Conservation (phyloP, 2,329 filamentous ascomycete species). For the Tolypocladium album region DNA sequence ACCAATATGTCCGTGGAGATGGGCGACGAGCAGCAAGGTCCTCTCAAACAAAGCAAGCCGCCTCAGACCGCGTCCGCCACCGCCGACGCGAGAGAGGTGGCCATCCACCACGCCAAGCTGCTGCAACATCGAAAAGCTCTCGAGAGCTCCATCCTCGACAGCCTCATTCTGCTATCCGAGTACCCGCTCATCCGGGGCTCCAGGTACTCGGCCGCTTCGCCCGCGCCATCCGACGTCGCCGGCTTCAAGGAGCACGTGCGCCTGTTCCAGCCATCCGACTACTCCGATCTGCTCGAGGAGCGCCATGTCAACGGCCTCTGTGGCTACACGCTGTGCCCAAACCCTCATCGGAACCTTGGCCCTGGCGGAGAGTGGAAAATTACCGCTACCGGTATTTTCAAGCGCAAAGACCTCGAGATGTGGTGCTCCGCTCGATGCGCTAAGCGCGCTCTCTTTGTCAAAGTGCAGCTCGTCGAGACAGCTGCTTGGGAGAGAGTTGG, state of each 20-base stretch:
- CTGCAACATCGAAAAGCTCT: constrained; percentile 75
- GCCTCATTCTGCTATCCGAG: constrained; percentile 60
- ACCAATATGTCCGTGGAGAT: constrained; percentile 12
- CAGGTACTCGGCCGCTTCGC: constrained; percentile 30
- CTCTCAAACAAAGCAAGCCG: constrained; percentile 36
- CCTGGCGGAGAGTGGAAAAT: constrained; percentile 59
- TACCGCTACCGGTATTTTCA: constrained; percentile 51
- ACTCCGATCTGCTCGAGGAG: constrained; percentile 80
- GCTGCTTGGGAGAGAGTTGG: constrained; percentile 74
- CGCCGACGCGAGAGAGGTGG: constrained; percentile 46
- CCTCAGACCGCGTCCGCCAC: constrained; percentile 27
- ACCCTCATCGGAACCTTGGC: constrained; percentile 45
- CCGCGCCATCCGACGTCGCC: constrained; percentile 47
- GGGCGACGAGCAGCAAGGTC: constrained; percentile 36
- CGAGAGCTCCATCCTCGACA: constrained; percentile 61
- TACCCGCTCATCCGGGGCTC: constrained; percentile 30
- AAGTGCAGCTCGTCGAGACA: constrained; percentile 76
- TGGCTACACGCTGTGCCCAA: constrained; percentile 72
- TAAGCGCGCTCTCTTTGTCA: constrained; percentile 69
- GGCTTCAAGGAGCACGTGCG: constrained; percentile 57
- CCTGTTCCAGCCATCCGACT: constrained; percentile 77
- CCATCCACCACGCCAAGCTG: constrained; percentile 70
- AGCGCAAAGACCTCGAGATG: constrained; percentile 62
- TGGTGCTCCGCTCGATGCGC: constrained; percentile 83
- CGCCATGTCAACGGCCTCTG: constrained; percentile 75